These are phyloP conservation scores for Leptographium wingfieldii DNA, from an alignment of 2,329 filamentous ascomycete genomes.

Conservation along the genomic window DNA sequence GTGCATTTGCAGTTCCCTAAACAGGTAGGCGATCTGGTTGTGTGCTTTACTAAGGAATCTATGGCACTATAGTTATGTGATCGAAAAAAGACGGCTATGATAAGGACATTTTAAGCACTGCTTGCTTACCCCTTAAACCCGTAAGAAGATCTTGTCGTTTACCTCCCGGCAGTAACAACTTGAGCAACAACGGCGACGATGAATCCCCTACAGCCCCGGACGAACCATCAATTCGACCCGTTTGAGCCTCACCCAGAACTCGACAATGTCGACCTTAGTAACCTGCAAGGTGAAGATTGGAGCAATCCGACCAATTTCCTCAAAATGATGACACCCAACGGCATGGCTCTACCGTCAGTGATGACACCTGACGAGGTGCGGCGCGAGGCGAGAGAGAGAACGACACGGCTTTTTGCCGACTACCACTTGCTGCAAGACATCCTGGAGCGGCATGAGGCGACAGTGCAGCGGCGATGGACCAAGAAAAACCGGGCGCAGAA, in stretches of 20 bases:
- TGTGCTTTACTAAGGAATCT: too few species aligned
- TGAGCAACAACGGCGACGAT: background rate
- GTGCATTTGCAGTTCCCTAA: too few species aligned
- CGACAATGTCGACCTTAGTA: background rate
- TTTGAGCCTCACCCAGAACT: background rate
- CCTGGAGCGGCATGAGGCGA: slow-evolving; percentile 35
- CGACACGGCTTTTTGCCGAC: slow-evolving; percentile 1
- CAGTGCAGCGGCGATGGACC: slow-evolving; percentile 39
- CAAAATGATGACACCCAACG: background rate
- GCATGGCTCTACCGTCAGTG: background rate
- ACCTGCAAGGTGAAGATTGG: background rate
- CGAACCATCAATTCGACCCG: background rate
- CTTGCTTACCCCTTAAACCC: too few species aligned
- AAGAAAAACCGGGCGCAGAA: slow-evolving; percentile 38
- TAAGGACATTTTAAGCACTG: too few species aligned
- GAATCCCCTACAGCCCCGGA: background rate
- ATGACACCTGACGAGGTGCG: background rate
- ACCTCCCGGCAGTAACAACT: too few species aligned
- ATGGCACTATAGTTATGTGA: too few species aligned
- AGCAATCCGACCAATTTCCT: background rate
- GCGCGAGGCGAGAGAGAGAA: background rate
- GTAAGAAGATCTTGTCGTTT: too few species aligned
- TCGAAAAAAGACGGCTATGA: too few species aligned
- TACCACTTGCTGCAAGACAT: slow-evolving; percentile 27
- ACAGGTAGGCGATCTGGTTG: too few species aligned